phyloP scores from a whole-genome alignment of 176 grass and related monocot species.

The Leersia perrieri region DNA sequence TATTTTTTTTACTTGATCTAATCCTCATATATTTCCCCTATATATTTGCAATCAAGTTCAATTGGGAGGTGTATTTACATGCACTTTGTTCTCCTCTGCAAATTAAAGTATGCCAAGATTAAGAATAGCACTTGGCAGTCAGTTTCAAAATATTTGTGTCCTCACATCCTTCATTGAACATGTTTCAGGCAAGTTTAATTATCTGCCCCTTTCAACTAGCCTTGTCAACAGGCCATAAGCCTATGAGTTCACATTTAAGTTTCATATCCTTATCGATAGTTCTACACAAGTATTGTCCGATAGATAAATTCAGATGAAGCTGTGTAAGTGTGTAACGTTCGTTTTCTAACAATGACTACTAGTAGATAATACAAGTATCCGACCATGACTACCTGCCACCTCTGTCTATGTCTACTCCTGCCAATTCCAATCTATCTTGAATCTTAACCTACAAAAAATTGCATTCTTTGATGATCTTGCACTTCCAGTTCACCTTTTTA shows the following conservation, averaged over 20 bases:
- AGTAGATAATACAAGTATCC: neutral
- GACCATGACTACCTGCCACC: neutral
- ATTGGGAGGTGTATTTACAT: too few species aligned
- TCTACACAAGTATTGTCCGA: neutral
- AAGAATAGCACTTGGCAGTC: too few species aligned
- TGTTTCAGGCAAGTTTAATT: neutral
- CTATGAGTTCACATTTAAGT: slow-evolving; percentile 23
- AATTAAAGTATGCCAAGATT: neutral
- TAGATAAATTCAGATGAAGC: neutral
- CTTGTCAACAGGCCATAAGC: neutral
- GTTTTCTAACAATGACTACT: neutral
- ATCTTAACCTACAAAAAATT: neutral
- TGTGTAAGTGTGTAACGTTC: neutral
- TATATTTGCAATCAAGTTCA: too few species aligned
- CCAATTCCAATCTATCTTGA: neutral
- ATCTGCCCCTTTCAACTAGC: neutral
- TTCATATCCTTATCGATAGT: neutral
- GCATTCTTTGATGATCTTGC: neutral
- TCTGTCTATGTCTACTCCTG: neutral
- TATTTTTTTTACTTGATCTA: neutral
- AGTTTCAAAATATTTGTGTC: neutral
- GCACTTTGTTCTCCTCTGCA: neutral
- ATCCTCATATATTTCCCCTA: neutral
- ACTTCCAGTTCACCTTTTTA: neutral
- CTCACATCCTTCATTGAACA: neutral